Percentiles rank a stretch among this genome's conserved stretches.
Evolutionary conservation across 768 basidiomycete genomes (phyloP).

Genomic region (Lactarius sanguifluus): DNA sequence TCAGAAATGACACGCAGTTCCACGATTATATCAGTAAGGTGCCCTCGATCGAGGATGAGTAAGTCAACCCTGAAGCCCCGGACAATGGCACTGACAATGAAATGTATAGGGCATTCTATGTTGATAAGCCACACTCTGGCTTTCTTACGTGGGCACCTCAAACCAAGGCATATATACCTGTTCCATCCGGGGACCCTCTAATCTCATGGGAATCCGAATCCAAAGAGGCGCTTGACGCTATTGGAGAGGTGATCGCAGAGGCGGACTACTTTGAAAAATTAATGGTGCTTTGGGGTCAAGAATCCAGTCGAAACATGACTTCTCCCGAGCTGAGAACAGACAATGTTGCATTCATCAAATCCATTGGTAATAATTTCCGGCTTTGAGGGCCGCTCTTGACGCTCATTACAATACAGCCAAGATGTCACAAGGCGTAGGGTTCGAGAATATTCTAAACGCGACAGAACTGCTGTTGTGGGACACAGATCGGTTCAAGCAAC

Average conservation of each 20-base stretch:
- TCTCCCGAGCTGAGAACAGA: conserved; percentile 58
- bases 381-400: conserved; percentile 10
- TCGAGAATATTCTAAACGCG: conserved; percentile 53
- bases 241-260: conserved; percentile 48
- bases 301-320: conserved; percentile 58
- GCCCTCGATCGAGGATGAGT: conserved; percentile 28
- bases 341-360: conserved; percentile 49
- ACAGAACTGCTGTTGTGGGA: conserved; percentile 65
- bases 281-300: conserved; percentile 73
- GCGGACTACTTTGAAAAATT: conserved; percentile 61
- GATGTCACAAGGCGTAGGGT: conserved; percentile 52
- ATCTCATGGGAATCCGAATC: conserved; percentile 58
- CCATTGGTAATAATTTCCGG: conserved; percentile 42
- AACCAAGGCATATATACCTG: conserved; percentile 58
- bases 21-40: conserved; percentile 41
- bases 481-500: conserved; percentile 79
- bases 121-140: conserved; percentile 76
- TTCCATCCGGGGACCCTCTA: conserved; percentile 39
- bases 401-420: conserved; percentile 51
- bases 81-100: conserved; percentile 4
- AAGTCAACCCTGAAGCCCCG: background rate
- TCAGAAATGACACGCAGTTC: conserved; percentile 53
- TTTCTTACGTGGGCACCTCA: conserved; percentile 72
- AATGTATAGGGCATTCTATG: conserved; percentile 47
- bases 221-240: conserved; percentile 48